Evolutionary conservation across 73 alveolate species (phyloP), one percentile per base, ranked within the genome.

Genomic region (Tetrahymena thermophila): DNA sequence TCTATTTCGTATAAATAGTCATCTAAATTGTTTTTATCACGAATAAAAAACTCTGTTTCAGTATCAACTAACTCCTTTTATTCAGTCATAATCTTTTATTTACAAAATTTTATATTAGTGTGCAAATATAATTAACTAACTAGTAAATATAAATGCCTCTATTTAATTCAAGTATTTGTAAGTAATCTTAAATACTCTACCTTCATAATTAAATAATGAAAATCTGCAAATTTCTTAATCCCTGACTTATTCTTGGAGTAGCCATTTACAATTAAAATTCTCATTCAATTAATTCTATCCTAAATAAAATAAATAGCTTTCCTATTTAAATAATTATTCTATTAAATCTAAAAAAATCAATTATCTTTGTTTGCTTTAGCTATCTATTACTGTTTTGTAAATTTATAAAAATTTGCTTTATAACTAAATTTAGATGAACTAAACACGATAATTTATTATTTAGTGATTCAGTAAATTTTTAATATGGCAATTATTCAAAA

Each of bases 1-100:
- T 95, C 97, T 31, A 95, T 93, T 95, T 95, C 97, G 43, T 85
- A 95, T n/a, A 95, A 94, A 21, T 85, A 95, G 25, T 95, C 97
- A 56, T 95, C 97, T 21, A 95, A 35, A 8, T 94, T 89, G 55
- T 95, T 94, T 43, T 94, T 95, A 56, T 95, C 94, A n/a, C 97
- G 35, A 35, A 95, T 94, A 85, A 85, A 95, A 89, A 95, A 95
- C 31, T 95, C 97, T 43, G 93, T 95, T 95, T 95, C 97, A n/a
- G 97, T 95, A 85, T 95, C 97, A 13, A 95, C 85, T 35, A 95
- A 89, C 85, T 95, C 97, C 55, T 95, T 95, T 42, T 95, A 85
- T 55, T 95, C 97, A 5, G 97, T 94, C 84, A 89, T 55, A 35
- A 84, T 85, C 97, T 95, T 71, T 71, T 28, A 23, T 1, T n/a